Evolutionary conservation across 1,284 basidiomycete species (phyloP).

Genomic region (Sphagnurus paluster): DNA sequence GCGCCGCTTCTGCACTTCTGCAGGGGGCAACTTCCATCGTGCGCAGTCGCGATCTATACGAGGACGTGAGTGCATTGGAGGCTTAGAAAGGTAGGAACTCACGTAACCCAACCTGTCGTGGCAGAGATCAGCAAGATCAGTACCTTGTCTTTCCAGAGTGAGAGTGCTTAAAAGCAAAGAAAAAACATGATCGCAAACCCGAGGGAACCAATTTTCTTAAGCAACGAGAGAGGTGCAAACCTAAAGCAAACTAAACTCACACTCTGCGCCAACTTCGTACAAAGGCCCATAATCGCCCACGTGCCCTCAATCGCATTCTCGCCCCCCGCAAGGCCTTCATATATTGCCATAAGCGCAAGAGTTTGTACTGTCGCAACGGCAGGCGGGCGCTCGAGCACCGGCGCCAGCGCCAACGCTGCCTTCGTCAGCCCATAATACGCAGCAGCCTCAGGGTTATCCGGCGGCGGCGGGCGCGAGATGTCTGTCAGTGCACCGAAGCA

Average conservation of each 20-base stretch:
- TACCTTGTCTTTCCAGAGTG: background rate
- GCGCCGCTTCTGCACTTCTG: slow-evolving; percentile 68
- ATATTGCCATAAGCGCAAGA: slow-evolving; percentile 65
- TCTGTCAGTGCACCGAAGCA: slow-evolving; percentile 61
- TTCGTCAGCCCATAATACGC: slow-evolving; percentile 57
- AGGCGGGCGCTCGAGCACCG: slow-evolving; percentile 64
- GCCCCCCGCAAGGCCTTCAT: slow-evolving; percentile 57
- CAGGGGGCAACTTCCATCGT: slow-evolving; percentile 57
- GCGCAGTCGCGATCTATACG: slow-evolving; percentile 65
- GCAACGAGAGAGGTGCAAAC: slow-evolving; percentile 13
- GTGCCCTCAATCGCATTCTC: slow-evolving; percentile 62
- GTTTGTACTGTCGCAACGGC: slow-evolving; percentile 69
- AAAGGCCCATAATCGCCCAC: slow-evolving; percentile 60
- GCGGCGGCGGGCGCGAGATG: slow-evolving; percentile 45
- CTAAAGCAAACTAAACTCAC: slow-evolving; percentile 36
- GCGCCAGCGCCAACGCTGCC: slow-evolving; percentile 62
- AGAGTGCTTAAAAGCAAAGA: background rate
- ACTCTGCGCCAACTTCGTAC: slow-evolving; percentile 64
- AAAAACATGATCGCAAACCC: slow-evolving; percentile 1
- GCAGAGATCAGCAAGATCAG: slow-evolving; percentile 3
- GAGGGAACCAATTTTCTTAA: too few relatives aligned
- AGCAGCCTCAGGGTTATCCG: slow-evolving; percentile 51
- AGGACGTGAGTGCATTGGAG: slow-evolving; percentile 11
- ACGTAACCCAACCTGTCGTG: slow-evolving; percentile 62
- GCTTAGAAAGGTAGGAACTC: slow-evolving; percentile 26